These are phyloP conservation scores for Delitschia confertaspora DNA, from an alignment of 495 filamentous ascomycete genomes.

Conservation along the genomic window DNA sequence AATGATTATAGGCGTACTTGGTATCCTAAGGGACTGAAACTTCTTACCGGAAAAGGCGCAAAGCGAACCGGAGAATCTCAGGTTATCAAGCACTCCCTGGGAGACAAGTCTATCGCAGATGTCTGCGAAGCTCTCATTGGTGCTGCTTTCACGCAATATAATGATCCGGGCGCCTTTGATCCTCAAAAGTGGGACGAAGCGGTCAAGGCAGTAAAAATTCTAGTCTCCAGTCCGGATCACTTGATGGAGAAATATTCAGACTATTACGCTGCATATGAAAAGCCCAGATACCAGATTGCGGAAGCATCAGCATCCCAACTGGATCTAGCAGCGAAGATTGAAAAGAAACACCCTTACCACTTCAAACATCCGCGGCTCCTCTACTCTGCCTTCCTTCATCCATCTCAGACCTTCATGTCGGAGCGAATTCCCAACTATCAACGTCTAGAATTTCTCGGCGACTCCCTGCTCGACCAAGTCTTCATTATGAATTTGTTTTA, in stretches of 20 bases:
- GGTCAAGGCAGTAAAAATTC: conserved; percentile 67
- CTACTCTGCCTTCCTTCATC: conserved; percentile 79
- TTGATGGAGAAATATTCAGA: conserved; percentile 57
- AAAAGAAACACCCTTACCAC: conserved; percentile 60
- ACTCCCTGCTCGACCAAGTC: conserved; percentile 81
- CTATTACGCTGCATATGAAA: conserved; percentile 61
- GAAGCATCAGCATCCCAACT: conserved; percentile 51
- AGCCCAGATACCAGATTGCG: conserved; percentile 61
- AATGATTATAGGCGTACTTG: conserved; percentile 48
- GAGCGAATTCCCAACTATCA: conserved; percentile 83
- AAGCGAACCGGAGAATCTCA: conserved; percentile 46
- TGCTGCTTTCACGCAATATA: conserved; percentile 64
- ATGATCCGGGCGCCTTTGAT: conserved; percentile 34
- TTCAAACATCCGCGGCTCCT: conserved; percentile 73
- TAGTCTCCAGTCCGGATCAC: conserved; percentile 64
- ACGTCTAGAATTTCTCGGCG: conserved; percentile 86
- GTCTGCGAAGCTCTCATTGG: conserved; percentile 94
- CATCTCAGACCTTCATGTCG: conserved; percentile 63
- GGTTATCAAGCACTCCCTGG: conserved; percentile 55
- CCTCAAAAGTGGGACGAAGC: conserved; percentile 63
- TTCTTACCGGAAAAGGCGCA: conserved; percentile 52
- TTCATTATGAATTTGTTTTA: conserved; percentile 74
- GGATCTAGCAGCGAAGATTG: conserved; percentile 58
- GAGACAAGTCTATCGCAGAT: conserved; percentile 91
- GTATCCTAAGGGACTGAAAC: conserved; percentile 71